phyloP scores from a whole-genome alignment of 176 grass and related monocot species.

The Hordeum vulgare region DNA sequence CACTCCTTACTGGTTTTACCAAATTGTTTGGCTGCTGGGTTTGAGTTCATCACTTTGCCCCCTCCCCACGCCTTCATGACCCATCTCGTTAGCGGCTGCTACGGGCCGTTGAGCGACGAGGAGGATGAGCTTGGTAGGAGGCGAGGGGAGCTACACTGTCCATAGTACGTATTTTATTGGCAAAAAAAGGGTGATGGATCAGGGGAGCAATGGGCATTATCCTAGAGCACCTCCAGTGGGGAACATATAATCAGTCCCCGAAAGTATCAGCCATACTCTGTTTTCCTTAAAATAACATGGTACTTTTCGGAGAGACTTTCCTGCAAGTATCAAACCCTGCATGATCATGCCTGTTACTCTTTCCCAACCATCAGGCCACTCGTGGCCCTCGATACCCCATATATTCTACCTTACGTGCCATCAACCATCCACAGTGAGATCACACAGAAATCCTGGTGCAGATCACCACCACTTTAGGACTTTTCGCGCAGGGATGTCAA shows the following conservation, averaged over 20 bases:
- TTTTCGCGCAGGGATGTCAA: background rate
- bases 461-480: background rate
- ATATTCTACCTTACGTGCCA: background rate
- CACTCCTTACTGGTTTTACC: background rate
- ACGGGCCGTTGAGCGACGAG: background rate
- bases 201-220: background rate
- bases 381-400: background rate
- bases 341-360: slow-evolving; percentile 16
- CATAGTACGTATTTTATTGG: background rate
- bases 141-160: background rate
- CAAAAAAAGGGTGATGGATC: background rate
- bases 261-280: background rate
- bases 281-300: background rate
- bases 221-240: background rate
- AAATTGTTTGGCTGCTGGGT: background rate
- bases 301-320: background rate
- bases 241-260: background rate
- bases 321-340: background rate
- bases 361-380: slow-evolving; percentile 9
- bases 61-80: background rate
- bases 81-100: background rate
- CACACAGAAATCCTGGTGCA: slow-evolving; percentile 2
- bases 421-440: background rate
- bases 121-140: background rate
- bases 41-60: background rate